Conservation (phyloP, 805 yeast genomes). For the Scheffersomyces amazonensis region DNA sequence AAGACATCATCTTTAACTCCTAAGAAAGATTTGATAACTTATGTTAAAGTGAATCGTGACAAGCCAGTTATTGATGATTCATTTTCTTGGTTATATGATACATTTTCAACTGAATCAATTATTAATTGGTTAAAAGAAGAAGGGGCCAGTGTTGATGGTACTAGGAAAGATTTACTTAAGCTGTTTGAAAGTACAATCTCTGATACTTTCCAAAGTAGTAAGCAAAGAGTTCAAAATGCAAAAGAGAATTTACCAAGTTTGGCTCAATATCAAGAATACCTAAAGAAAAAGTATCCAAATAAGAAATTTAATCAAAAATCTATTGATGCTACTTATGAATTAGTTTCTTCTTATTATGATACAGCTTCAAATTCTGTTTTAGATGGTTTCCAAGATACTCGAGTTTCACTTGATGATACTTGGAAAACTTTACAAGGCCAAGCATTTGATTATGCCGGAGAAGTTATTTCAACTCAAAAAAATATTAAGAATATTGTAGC, state of each 20-base stretch:
- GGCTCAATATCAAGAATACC: slow-evolving; percentile 3
- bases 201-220: not conserved
- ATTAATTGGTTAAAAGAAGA: slow-evolving; percentile 38
- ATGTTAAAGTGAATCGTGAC: slow-evolving; percentile 37
- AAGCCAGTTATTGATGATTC: slow-evolving; percentile 29
- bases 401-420: slow-evolving; percentile 11
- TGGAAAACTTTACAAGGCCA: not conserved
- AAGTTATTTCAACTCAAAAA: not conserved
- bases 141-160: slow-evolving; percentile 19
- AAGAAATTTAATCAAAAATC: slow-evolving; percentile 14
- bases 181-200: slow-evolving; percentile 1
- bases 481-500: not conserved
- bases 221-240: not conserved
- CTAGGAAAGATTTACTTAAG: slow-evolving; percentile 21
- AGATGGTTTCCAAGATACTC: slow-evolving; percentile 8
- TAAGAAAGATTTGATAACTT: slow-evolving; percentile 32
- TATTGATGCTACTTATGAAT: slow-evolving; percentile 11
- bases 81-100: slow-evolving; percentile 27
- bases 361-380: slow-evolving; percentile 14
- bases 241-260: not conserved
- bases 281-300: slow-evolving; percentile 2
- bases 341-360: slow-evolving; percentile 16
- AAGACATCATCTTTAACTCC: slow-evolving; percentile 38
- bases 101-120: slow-evolving; percentile 35
- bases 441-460: not conserved